phyloP scores from a whole-genome alignment of 352 stramenopile species.

The Pythium chondricola region DNA sequence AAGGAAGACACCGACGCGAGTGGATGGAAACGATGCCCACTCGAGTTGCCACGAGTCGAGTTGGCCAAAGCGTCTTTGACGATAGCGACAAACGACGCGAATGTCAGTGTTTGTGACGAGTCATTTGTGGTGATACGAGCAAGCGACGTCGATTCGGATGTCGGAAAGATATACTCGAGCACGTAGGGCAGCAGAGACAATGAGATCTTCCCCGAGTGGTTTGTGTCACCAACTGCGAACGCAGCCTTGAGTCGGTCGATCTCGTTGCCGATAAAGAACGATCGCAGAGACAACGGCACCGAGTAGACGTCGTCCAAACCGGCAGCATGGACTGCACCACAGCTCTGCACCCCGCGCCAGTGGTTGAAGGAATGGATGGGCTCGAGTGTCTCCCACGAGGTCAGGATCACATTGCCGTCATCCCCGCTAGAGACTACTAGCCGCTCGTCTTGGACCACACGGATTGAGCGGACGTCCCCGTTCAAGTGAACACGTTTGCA shows the following conservation, averaged over 20 bases:
- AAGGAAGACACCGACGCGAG: conserved; percentile 21
- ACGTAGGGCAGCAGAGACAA: conserved; percentile 10
- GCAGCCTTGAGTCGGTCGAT: conserved; percentile 24
- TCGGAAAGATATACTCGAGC: conserved; percentile 22
- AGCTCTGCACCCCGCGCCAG: conserved; percentile 27
- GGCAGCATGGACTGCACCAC: background rate
- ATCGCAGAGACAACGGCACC: conserved; percentile 21
- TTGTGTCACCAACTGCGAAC: conserved; percentile 16
- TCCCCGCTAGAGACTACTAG: conserved; percentile 23
- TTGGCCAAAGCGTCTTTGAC: conserved; percentile 21
- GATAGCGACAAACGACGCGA: conserved; percentile 23
- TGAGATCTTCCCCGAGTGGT: conserved; percentile 10
- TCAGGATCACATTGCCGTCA: conserved; percentile 31
- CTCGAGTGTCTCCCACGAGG: conserved; percentile 26
- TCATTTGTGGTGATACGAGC: background rate
- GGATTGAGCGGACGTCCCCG: conserved; percentile 21
- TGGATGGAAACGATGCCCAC: too few species aligned
- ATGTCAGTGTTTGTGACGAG: conserved; percentile 10
- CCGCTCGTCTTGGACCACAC: conserved; percentile 9
- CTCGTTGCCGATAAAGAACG: conserved; percentile 30
- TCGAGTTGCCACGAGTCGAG: background rate
- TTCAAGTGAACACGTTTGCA: conserved; percentile 21
- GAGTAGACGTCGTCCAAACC: conserved; percentile 14
- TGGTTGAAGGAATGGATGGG: conserved; percentile 32
- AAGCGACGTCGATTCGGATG: background rate